Base-by-base conservation (phyloP, 2,329 filamentous ascomycete genomes). In the Colletotrichum sp. region DNA sequence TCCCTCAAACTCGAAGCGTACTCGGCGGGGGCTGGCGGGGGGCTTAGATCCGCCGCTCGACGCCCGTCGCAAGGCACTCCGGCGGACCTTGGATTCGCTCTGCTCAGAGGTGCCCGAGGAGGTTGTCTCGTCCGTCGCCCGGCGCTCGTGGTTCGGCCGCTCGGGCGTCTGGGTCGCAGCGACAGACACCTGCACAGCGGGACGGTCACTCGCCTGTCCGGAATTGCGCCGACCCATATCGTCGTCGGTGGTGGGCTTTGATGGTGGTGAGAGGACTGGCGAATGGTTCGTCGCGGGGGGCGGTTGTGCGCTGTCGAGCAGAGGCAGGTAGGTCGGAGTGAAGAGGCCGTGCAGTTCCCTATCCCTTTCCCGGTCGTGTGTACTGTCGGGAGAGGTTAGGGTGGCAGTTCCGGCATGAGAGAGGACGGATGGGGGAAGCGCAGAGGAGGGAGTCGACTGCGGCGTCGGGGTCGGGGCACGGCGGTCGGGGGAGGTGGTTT, bases 261-360 rank as follows among this genome's bases (percentile, higher is more conserved):
- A 71, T 55, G 78, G 66, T 49, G 77, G 78, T 71, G 80, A 69
- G 39, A 68, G 57, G 63, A 72, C 77, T 52, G 80, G 80, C 60
- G 79, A 77, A 71, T 77, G 75, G 21, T 57, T 73, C 71, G 64
- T 39, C 28, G 59, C 39, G 36, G 71, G 79, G 73, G 81, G 80
- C 44, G 44, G 80, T 64, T 85, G 81, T 63, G 81, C 79, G 77
- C 86, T 86, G 78, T 92, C 92, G 71, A 94, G 88, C 71, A 94
- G 85, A 60, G 92, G 91, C 71, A 94, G 87, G 80, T 90, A 94
- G 77, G 85, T 89, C 32, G 92, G 92, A 44, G 89, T 93, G 80
- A 94, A 93, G 75, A 94, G 84, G 77, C 92, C 92, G 78, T 89
- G 88, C 78, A 94, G 89, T 79, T 93, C 91, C 80, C 86, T 85